Evolutionary conservation across 1,284 basidiomycete species (phyloP).

Genomic region (Moesziomyces parantarcticus): DNA sequence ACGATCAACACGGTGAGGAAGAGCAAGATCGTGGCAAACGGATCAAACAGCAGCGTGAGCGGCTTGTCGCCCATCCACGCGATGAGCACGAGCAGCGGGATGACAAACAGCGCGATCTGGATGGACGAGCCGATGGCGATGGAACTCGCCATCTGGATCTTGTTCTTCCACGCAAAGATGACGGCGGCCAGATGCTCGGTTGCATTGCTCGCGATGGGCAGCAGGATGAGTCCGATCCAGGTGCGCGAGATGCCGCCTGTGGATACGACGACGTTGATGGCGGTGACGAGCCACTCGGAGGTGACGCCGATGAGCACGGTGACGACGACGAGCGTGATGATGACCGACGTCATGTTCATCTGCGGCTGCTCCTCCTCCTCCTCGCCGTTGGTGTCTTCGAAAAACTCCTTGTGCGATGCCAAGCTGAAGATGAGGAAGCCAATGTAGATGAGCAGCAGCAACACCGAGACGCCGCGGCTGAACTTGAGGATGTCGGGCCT

Average conservation of each 20-base stretch:
- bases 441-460: slow-evolving; percentile 58
- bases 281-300: slow-evolving; percentile 59
- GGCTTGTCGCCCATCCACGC: slow-evolving; percentile 60
- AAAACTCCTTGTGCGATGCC: slow-evolving; percentile 53
- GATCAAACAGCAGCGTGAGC: slow-evolving; percentile 57
- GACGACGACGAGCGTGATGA: slow-evolving; percentile 46
- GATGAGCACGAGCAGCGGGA: slow-evolving; percentile 60
- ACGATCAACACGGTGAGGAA: slow-evolving; percentile 57
- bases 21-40: slow-evolving; percentile 58
- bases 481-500: slow-evolving; percentile 57
- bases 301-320: slow-evolving; percentile 60
- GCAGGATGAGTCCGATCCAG: slow-evolving; percentile 58
- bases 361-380: slow-evolving; percentile 57
- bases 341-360: slow-evolving; percentile 51
- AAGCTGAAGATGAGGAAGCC: slow-evolving; percentile 59
- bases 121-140: slow-evolving; percentile 61
- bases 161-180: slow-evolving; percentile 59
- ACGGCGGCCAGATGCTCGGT: slow-evolving; percentile 61
- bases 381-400: slow-evolving; percentile 40
- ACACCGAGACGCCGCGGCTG: slow-evolving; percentile 51
- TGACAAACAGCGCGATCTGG: slow-evolving; percentile 61
- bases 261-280: slow-evolving; percentile 51
- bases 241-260: slow-evolving; percentile 47
- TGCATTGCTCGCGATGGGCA: slow-evolving; percentile 57
- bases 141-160: slow-evolving; percentile 56